Conservation (phyloP, 2,329 filamentous ascomycete species). For the Diaporthe sp. region DNA sequence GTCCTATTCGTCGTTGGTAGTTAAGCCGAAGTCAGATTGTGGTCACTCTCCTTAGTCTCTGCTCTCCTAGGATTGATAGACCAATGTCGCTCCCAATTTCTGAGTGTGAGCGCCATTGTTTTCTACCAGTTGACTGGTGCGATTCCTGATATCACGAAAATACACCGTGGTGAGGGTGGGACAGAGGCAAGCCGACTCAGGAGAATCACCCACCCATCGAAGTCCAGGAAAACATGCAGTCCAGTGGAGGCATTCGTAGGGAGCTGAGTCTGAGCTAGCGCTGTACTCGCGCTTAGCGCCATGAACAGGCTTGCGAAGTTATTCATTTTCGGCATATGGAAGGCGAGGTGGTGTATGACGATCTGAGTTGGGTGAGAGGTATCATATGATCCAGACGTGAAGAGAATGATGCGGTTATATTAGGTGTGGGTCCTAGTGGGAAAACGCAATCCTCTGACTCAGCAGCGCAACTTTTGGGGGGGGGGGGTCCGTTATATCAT, state of each 20-base stretch:
- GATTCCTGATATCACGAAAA: no score
- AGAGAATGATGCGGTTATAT: conserved; percentile 13
- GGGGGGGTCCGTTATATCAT: no score
- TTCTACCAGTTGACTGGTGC: no score
- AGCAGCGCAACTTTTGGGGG: neutral
- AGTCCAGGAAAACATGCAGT: conserved; percentile 13
- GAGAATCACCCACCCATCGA: neutral
- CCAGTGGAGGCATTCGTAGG: neutral
- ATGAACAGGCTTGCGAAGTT: neutral
- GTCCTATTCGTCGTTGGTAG: neutral
- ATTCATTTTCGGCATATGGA: neutral
- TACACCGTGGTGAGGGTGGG: neutral
- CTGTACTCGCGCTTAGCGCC: neutral
- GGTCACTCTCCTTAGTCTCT: neutral
- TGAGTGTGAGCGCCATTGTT: neutral
- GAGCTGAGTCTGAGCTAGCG: neutral
- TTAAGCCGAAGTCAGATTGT: neutral
- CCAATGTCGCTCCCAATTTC: neutral
- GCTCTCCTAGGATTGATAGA: neutral
- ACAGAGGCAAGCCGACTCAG: no score
- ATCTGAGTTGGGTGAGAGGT: neutral
- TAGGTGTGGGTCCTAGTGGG: neutral
- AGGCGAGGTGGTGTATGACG: neutral
- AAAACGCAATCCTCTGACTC: conserved; percentile 4
- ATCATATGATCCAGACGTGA: neutral